phyloP scores from a whole-genome alignment of 169 alveolate genomes.

The Eimeria praecox region DNA sequence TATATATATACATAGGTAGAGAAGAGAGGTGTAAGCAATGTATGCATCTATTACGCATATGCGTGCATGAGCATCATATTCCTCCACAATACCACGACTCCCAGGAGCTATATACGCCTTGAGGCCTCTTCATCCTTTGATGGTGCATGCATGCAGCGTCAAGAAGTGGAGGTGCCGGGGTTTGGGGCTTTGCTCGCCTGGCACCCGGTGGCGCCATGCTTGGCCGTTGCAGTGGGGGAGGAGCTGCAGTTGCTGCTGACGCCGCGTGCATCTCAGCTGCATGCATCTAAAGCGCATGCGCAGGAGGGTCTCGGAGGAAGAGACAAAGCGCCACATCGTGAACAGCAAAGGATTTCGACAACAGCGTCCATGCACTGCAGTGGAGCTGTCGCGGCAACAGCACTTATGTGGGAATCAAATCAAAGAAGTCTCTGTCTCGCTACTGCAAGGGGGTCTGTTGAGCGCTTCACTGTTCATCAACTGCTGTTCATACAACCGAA shows the following conservation, averaged over 20 bases:
- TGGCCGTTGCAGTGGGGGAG: conserved; percentile 29
- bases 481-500: not conserved
- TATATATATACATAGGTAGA: too few relatives aligned
- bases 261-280: not conserved
- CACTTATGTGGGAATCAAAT: not conserved
- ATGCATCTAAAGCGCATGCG: not conserved
- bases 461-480: not conserved
- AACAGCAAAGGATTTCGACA: not conserved
- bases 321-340: not conserved
- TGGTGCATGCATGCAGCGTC: not conserved
- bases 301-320: not conserved
- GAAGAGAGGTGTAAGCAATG: too few relatives aligned
- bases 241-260: not conserved
- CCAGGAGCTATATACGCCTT: too few relatives aligned
- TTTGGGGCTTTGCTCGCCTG: conserved; percentile 3
- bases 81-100: too few relatives aligned
- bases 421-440: not conserved
- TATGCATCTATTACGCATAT: too few relatives aligned
- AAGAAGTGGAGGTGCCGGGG: not conserved
- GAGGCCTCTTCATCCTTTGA: too few relatives aligned
- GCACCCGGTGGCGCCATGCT: conserved; percentile 23
- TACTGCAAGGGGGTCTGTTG: conserved; percentile 43
- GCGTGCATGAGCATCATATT: too few relatives aligned
- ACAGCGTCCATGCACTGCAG: not conserved
- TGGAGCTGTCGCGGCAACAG: conserved; percentile 7